Percentiles rank a stretch among this genome's conserved stretches.
Conservation (phyloP, 2,329 filamentous ascomycete genomes). For the Dothistroma pini region DNA sequence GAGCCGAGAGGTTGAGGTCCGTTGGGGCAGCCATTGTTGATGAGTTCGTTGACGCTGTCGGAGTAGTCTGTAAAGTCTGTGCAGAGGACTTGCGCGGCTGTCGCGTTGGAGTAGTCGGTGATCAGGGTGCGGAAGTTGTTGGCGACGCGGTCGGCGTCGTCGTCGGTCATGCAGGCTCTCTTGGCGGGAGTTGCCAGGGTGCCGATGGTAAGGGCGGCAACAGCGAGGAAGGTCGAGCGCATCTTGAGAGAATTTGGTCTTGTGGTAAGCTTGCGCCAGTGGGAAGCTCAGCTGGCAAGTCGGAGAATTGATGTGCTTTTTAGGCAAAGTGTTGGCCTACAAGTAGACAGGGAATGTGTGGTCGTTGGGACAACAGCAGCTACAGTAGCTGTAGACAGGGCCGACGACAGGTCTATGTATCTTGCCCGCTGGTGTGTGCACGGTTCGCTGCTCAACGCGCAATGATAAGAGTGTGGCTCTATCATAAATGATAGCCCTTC, state of each 20-base stretch:
- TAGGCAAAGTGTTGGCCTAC: neutral
- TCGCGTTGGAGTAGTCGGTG: conserved; percentile 28
- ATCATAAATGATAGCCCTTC: neutral
- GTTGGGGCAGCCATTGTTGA: conserved; percentile 29
- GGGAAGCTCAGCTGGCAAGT: neutral
- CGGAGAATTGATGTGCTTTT: neutral
- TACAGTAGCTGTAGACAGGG: neutral
- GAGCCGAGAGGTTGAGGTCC: conserved; percentile 23
- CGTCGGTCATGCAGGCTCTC: conserved; percentile 25
- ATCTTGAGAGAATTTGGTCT: neutral
- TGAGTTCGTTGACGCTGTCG: conserved; percentile 31
- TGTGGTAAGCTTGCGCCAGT: neutral
- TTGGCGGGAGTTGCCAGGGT: conserved; percentile 9
- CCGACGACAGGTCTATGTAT: neutral
- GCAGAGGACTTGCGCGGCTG: conserved; percentile 24
- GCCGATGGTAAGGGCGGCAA: conserved; percentile 6
- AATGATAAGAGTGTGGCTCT: neutral
- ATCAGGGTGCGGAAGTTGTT: conserved; percentile 32
- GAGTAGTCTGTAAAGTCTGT: conserved; percentile 32
- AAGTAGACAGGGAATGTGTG: neutral
- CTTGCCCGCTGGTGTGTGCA: neutral
- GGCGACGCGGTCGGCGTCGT: conserved; percentile 25
- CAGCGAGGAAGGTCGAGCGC: conserved; percentile 5
- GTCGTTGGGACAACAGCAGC: neutral
- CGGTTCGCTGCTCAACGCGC: neutral